A percentile compares a stretch with the other conserved stretches of the same genome.
These are phyloP conservation scores for Boletus subcaerulescens DNA, from an alignment of 768 basidiomycete genomes.

Conservation along the genomic window DNA sequence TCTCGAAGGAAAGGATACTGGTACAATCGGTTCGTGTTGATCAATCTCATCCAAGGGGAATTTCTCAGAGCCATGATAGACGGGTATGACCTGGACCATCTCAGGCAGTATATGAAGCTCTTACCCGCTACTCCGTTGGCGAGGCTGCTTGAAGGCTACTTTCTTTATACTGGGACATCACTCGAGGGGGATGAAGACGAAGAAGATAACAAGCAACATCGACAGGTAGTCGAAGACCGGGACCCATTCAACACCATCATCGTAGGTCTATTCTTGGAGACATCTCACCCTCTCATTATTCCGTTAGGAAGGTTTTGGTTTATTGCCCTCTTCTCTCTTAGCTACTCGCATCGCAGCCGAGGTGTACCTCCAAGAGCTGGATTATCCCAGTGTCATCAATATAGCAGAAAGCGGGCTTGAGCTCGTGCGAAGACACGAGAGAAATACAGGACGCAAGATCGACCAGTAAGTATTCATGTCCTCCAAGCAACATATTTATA, in stretches of 20 bases:
- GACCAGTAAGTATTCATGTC: slow-evolving; percentile 38
- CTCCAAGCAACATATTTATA: background rate
- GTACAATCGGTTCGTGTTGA: slow-evolving; percentile 55
- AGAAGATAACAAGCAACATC: slow-evolving; percentile 12
- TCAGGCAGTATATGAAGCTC: slow-evolving; percentile 59
- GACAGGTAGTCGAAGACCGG: slow-evolving; percentile 28
- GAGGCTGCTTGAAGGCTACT: slow-evolving; percentile 62
- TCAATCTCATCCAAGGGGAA: background rate
- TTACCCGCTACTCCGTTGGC: slow-evolving; percentile 63
- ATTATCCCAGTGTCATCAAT: slow-evolving; percentile 71
- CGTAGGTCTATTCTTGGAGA: slow-evolving; percentile 39
- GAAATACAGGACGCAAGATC: slow-evolving; percentile 53
- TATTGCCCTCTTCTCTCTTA: slow-evolving; percentile 55
- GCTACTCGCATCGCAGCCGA: slow-evolving; percentile 64
- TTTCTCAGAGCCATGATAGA: slow-evolving; percentile 37
- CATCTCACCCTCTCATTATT: slow-evolving; percentile 4
- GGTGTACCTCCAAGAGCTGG: slow-evolving; percentile 63
- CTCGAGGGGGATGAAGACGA: slow-evolving; percentile 38
- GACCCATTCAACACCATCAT: slow-evolving; percentile 61
- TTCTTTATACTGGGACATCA: slow-evolving; percentile 53
- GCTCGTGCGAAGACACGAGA: slow-evolving; percentile 51
- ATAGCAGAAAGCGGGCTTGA: slow-evolving; percentile 69
- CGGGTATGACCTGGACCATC: slow-evolving; percentile 52
- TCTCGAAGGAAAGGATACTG: slow-evolving; percentile 71
- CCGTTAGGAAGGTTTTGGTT: slow-evolving; percentile 52